Evolutionary conservation across 1,284 basidiomycete genomes (phyloP), one percentile per base, ranked within the genome.

Genomic region (Microbotryum lychnidis-dioicae): DNA sequence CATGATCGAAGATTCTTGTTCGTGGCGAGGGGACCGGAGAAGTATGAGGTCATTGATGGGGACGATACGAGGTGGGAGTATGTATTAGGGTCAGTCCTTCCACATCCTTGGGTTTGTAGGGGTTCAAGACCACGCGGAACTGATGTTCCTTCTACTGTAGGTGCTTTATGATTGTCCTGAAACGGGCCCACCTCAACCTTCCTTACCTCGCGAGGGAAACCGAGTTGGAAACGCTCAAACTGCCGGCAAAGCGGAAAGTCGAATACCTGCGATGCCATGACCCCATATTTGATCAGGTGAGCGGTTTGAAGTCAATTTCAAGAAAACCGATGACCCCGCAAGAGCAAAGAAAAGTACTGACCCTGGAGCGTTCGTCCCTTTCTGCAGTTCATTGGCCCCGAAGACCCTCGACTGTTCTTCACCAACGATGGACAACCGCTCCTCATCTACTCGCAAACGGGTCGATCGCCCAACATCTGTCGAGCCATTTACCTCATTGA

Each of bases 351-450:
- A 37, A 23, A 14, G 1, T 27, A 14, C 27, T 56, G 50, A 48
- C 18, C 25, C 29, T 16, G 23, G 14, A 1, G 37, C 3, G 1
- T 49, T 21, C 27, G 12, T 27, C 27, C 3, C n/a, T 54, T 12
- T 52, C n/a, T 31, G 23, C 57, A 63, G 44, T 66, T 66, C 33
- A 55, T 66, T 20, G 65, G 65, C 2, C 54, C 62, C 14, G 65
- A 66, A 25, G 65, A 66, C 46, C 62, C 65, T 6, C 56, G 63
- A 7, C 56, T 66, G 5, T 66, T 66, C 54, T 60, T 66, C 45
- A 64, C 63, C 20, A 58, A 64, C 51, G 60, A 61, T 51, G 65
- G 65, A 5, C 59, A 61, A 21, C 65, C 65, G 0, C 31, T 66
- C 21, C 7, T 66, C 10, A 50, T 66, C 27, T 66, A 54, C 42